A percentile compares a stretch with the other conserved stretches of the same genome.
Conservation (phyloP, 202 grass and related monocot species). For the Brachypodium distachyon region DNA sequence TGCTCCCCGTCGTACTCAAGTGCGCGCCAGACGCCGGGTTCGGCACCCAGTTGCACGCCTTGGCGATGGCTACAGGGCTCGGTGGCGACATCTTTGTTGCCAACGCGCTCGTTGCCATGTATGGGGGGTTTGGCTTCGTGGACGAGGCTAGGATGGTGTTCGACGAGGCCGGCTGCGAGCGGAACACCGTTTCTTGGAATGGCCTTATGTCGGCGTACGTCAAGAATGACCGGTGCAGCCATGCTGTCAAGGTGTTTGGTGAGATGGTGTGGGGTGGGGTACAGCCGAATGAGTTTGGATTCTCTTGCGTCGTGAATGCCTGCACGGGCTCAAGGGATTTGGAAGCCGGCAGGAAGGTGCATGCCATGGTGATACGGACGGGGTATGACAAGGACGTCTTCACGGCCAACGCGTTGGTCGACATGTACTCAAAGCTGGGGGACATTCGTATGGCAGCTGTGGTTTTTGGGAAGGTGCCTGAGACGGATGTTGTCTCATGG, state of each 20-base stretch:
- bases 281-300: constrained; percentile 57
- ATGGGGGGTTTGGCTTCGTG: constrained; percentile 49
- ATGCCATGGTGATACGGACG: constrained; percentile 44
- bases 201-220: constrained; percentile 57
- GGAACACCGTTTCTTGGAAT: constrained; percentile 79
- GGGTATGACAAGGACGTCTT: constrained; percentile 56
- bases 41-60: constrained; percentile 67
- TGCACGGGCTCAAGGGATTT: constrained; percentile 56
- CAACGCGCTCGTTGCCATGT: constrained; percentile 77
- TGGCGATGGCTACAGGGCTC: constrained; percentile 43
- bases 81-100: constrained; percentile 45
- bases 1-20: constrained; percentile 70
- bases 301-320: constrained; percentile 77
- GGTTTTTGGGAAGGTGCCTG: constrained; percentile 46
- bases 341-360: constrained; percentile 41
- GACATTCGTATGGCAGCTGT: constrained; percentile 30
- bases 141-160: constrained; percentile 61
- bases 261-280: constrained; percentile 51
- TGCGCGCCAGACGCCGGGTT: constrained; percentile 18
- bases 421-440: constrained; percentile 83
- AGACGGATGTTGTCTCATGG: constrained; percentile 74
- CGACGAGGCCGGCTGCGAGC: constrained; percentile 18
- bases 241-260: constrained; percentile 41
- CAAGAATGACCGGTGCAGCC: constrained; percentile 52
- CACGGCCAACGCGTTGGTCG: constrained; percentile 64